These are phyloP conservation scores for Mitragyna speciosa DNA, from an alignment of 257 asterid species.

Conservation along the genomic window DNA sequence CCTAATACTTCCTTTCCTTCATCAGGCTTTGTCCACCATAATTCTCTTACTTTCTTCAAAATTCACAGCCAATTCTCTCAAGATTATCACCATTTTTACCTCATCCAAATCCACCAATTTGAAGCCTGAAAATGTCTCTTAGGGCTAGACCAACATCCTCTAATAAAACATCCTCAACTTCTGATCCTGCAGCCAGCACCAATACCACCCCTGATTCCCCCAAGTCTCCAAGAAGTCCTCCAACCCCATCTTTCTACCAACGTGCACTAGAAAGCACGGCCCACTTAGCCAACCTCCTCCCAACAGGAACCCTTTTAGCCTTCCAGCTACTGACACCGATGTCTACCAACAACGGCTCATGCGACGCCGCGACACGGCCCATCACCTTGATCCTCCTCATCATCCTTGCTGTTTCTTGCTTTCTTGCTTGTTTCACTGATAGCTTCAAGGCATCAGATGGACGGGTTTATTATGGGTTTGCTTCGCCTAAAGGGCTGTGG, in stretches of 20 bases:
- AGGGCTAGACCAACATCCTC: conserved; percentile 37
- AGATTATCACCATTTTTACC: background rate
- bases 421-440: conserved; percentile 69
- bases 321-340: conserved; percentile 70
- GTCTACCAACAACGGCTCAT: conserved; percentile 59
- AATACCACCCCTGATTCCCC: conserved; percentile 4
- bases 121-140: conserved; percentile 28
- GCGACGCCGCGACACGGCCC: conserved; percentile 45
- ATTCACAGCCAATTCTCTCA: background rate
- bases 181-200: background rate
- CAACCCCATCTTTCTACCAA: conserved; percentile 27
- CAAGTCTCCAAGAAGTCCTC: background rate
- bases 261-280: conserved; percentile 53
- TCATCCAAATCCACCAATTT: background rate
- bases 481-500: conserved; percentile 57
- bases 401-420: conserved; percentile 47
- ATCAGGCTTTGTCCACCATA: background rate
- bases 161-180: conserved; percentile 9
- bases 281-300: conserved; percentile 73
- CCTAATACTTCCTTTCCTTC: background rate
- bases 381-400: conserved; percentile 41
- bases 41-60: background rate
- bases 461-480: conserved; percentile 54
- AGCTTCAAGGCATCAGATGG: conserved; percentile 51
- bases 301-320: conserved; percentile 69